Evolutionary conservation across 768 basidiomycete species (phyloP), one percentile per base, ranked within the genome.

Genomic region (Boletus speciosus): DNA sequence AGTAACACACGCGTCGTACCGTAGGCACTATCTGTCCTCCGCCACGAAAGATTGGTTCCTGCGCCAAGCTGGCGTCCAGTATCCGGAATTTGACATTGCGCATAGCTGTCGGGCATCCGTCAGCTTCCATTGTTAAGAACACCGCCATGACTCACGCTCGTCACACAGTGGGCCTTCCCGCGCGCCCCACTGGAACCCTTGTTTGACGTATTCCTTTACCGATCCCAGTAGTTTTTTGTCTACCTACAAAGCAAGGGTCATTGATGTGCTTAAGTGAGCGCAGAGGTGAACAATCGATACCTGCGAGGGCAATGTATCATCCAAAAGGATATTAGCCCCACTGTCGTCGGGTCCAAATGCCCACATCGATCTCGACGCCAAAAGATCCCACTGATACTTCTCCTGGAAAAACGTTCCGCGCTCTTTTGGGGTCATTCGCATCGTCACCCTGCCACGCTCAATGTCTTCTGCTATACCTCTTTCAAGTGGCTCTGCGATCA

Each of bases 121-220:
- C 31, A 56, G 12, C 16, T 45, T 47, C 29, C 46, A 45, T 52
- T 38, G 5, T 7, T 23, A 55, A 27, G 9, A 51, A 32, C 43
- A 54, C 11, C 39, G 8, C 44, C 5, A n/a, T 23, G 41, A 84
- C 96, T 82, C 64, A 98, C 96, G 97, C 73, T 99, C 97, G 67
- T 99, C 97, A 66, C 97, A 98, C 38, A 99, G 68, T 37, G 97
- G 97, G 7, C 97, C 97, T 77, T 99, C 97, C 47, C 97, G 82
- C 45, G 96, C 87, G 47, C 93, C 97, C 97, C 97, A 98, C 67
- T 97, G 97, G 85, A 99, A 99, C 35, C 97, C 97, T 73, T 99
- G 97, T 74, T 93, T 98, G 65, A 99, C 87, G 58, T 93, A 88
- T 60, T 98, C 96, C 73, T 85, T 95, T 51, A 98, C 92, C 6